These are phyloP conservation scores for Daldinia concentrica DNA, from an alignment of 495 filamentous ascomycete species.

Conservation along the genomic window DNA sequence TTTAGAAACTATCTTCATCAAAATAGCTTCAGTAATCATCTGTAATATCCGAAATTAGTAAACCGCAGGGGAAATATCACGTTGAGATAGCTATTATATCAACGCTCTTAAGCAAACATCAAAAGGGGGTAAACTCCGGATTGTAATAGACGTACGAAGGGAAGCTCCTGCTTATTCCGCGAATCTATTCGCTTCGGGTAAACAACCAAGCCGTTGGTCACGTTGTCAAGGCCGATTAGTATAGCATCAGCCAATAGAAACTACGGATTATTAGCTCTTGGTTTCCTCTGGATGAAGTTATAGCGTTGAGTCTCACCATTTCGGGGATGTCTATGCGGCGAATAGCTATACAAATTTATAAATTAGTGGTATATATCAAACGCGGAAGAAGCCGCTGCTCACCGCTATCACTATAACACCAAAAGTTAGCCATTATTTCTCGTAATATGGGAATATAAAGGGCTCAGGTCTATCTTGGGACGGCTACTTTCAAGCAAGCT, in stretches of 20 bases:
- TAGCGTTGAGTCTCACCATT: constrained; percentile 43
- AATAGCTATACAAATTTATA: constrained; percentile 19
- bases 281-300: too few relatives aligned
- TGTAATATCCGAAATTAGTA: constrained; percentile 9
- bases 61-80: background rate
- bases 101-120: background rate
- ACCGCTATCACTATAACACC: constrained; percentile 44
- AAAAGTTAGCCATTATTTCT: background rate
- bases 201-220: constrained; percentile 82
- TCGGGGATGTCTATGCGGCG: constrained; percentile 72
- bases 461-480: background rate
- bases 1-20: constrained; percentile 83
- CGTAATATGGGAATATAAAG: background rate
- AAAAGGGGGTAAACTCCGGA: background rate
- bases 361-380: constrained; percentile 5
- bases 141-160: constrained; percentile 23
- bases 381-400: background rate
- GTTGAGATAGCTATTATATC: background rate
- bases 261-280: constrained; percentile 23
- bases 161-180: constrained; percentile 59
- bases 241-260: constrained; percentile 87
- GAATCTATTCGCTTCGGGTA: constrained; percentile 81
- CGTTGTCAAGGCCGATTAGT: constrained; percentile 82
- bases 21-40: constrained; percentile 63
- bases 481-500: background rate